Evolutionary conservation across 73 alveolate genomes (phyloP).

Genomic region (Stentor coeruleus): DNA sequence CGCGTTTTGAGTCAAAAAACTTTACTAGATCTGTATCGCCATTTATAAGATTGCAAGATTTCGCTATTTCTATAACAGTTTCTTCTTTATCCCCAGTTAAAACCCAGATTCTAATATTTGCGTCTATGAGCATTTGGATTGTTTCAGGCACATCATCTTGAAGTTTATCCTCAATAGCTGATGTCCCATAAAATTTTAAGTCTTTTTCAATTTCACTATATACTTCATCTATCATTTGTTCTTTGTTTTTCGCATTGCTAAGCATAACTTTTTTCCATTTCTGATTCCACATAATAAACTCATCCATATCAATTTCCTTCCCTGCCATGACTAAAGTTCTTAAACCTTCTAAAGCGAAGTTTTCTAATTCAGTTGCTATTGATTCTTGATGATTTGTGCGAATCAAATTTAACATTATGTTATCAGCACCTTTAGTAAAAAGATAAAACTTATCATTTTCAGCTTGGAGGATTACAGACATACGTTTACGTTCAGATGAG

Average conservation of each 20-base stretch:
- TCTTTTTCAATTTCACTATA: conserved; percentile 52
- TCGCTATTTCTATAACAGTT: conserved; percentile 86
- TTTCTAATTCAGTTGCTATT: conserved; percentile 39
- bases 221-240: conserved; percentile 38
- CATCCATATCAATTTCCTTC: conserved; percentile 56
- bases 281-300: conserved; percentile 51
- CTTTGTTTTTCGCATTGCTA: conserved; percentile 52
- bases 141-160: conserved; percentile 60
- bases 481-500: conserved; percentile 89
- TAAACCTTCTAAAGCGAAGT: conserved; percentile 30
- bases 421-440: conserved; percentile 19
- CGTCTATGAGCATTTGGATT: conserved; percentile 35
- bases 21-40: too few species aligned
- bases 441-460: background rate
- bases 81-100: conserved; percentile 92
- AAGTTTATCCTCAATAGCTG: conserved; percentile 75
- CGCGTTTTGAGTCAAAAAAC: conserved; percentile 64
- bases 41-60: conserved; percentile 60
- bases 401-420: conserved; percentile 45
- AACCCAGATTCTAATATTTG: conserved; percentile 59
- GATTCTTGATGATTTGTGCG: conserved; percentile 35
- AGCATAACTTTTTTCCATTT: conserved; percentile 37
- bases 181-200: conserved; percentile 55
- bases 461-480: conserved; percentile 66
- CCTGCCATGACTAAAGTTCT: conserved; percentile 52